Evolutionary conservation across 345 rosid genomes (phyloP).

Genomic region (Turritis glabra): DNA sequence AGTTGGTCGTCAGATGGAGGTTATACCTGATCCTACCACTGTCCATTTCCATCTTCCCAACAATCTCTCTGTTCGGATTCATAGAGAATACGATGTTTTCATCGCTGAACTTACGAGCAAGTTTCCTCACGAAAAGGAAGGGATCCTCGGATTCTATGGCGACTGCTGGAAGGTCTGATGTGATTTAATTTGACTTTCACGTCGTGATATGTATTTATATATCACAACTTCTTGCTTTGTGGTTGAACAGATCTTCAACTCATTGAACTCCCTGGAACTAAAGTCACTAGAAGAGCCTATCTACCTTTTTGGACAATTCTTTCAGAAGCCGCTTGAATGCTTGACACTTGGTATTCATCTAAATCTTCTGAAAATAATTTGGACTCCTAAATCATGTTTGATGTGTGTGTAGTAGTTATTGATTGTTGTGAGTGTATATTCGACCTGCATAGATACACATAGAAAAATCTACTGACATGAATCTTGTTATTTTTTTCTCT

Average conservation of each 20-base stretch:
- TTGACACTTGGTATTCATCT: constrained; percentile 68
- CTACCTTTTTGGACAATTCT: constrained; percentile 93
- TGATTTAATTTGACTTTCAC: constrained; percentile 30
- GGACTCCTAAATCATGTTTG: neutral
- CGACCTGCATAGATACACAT: neutral
- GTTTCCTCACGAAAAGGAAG: constrained; percentile 90
- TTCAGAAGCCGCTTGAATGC: constrained; percentile 85
- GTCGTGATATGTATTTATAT: neutral
- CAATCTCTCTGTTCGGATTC: constrained; percentile 71
- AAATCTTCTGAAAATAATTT: neutral
- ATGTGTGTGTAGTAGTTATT: neutral
- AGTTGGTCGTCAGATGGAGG: constrained; percentile 87
- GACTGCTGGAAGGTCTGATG: constrained; percentile 85
- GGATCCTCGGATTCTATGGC: constrained; percentile 77
- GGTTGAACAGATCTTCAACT: constrained; percentile 77
- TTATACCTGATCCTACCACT: constrained; percentile 91
- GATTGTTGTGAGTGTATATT: neutral
- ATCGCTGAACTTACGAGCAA: constrained; percentile 59
- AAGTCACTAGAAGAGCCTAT: constrained; percentile 97
- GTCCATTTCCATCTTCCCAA: constrained; percentile 94
- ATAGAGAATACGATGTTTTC: constrained; percentile 71
- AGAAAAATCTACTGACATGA: constrained; percentile 1
- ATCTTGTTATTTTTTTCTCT: constrained; percentile 15
- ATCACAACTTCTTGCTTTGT: too few relatives aligned
- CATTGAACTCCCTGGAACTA: constrained; percentile 84